Evolutionary conservation across 2,329 filamentous ascomycete species (phyloP).

Genomic region (Aspergillus japonicus): DNA sequence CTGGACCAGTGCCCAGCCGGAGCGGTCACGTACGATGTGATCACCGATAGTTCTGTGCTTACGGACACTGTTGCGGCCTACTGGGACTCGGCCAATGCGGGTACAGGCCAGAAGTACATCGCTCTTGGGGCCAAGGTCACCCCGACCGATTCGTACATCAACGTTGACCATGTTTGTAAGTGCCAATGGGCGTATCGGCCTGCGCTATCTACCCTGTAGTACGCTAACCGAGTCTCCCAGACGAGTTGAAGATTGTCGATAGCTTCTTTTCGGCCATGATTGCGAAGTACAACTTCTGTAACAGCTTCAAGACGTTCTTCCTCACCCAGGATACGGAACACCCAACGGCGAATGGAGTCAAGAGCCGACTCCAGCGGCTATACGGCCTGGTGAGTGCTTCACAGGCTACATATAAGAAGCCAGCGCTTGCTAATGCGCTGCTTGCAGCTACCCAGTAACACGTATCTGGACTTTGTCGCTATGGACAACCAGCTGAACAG

Average conservation of each 20-base stretch:
- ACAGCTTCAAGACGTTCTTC: constrained; percentile 1
- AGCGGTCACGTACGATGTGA: neutral
- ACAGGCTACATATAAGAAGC: neutral
- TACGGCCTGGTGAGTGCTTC: neutral
- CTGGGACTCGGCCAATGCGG: neutral
- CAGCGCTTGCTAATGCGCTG: neutral
- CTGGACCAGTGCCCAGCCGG: neutral
- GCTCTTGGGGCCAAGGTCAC: neutral
- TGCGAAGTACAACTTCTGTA: neutral
- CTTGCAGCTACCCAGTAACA: neutral
- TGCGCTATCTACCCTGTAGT: too few species aligned
- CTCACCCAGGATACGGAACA: neutral
- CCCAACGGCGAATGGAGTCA: neutral
- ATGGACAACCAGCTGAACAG: neutral
- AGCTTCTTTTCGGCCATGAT: neutral
- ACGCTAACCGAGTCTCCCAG: neutral
- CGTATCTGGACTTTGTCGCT: neutral
- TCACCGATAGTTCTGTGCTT: neutral
- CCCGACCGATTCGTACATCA: neutral
- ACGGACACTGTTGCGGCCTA: neutral
- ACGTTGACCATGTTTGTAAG: constrained; percentile 8
- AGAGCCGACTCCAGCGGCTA: neutral
- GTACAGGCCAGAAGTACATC: neutral
- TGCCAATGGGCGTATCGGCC: neutral
- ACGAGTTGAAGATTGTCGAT: constrained; percentile 2